Conservation (phyloP, 2,329 filamentous ascomycete genomes). For the Fusarium beomiforme region DNA sequence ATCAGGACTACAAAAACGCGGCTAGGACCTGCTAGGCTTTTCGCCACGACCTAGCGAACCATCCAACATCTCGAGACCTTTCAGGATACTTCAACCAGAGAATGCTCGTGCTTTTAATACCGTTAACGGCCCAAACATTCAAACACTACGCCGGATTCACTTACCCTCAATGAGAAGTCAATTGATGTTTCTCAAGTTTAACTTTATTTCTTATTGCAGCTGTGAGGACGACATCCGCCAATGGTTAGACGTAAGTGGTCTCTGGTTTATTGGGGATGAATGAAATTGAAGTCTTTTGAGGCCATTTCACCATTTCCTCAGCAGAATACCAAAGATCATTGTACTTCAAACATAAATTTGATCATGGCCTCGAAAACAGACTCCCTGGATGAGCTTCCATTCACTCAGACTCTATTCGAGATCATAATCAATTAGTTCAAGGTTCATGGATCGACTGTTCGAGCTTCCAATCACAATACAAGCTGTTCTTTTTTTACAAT, state of each 20-base stretch:
- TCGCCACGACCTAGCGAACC: neutral
- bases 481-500: neutral
- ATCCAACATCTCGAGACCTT: neutral
- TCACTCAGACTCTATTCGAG: neutral
- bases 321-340: neutral
- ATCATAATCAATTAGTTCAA: neutral
- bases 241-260: neutral
- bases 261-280: neutral
- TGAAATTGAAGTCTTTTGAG: neutral
- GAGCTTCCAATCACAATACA: slow-evolving; percentile 8
- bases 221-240: neutral
- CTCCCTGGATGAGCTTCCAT: neutral
- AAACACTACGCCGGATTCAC: neutral
- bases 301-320: neutral
- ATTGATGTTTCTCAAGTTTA: too few relatives aligned
- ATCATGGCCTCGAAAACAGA: neutral
- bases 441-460: neutral
- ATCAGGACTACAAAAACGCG: neutral
- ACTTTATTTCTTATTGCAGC: too few relatives aligned
- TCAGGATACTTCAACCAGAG: too few relatives aligned
- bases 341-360: neutral
- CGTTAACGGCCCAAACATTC: neutral
- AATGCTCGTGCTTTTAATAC: neutral
- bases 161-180: too few relatives aligned
- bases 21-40: neutral